A percentile compares a stretch with the other conserved stretches of the same genome.
phyloP scores from a whole-genome alignment of 345 rosid genomes.

The Brassica rapa region DNA sequence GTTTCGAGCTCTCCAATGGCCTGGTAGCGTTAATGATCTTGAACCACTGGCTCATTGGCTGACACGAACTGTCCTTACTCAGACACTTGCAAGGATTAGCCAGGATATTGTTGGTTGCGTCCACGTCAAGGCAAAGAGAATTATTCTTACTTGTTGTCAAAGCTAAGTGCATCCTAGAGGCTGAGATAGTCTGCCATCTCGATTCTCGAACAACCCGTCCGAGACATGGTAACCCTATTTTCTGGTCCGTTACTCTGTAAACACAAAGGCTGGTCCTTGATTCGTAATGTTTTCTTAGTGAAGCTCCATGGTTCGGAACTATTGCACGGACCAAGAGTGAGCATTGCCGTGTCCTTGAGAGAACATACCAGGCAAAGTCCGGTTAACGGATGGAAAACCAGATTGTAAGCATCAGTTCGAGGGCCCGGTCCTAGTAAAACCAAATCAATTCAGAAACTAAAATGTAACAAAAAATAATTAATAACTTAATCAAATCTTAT shows the following conservation, averaged over 20 bases:
- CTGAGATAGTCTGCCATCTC: slow-evolving; percentile 69
- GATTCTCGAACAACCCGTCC: slow-evolving; percentile 46
- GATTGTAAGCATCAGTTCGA: slow-evolving; percentile 49
- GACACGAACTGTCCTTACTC: slow-evolving; percentile 52
- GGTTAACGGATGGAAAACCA: slow-evolving; percentile 77
- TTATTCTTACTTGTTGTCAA: slow-evolving; percentile 46
- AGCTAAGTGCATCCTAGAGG: slow-evolving; percentile 81
- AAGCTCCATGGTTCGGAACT: slow-evolving; percentile 79
- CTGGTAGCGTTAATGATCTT: slow-evolving; percentile 63
- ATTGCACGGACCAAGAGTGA: slow-evolving; percentile 66
- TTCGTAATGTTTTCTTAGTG: slow-evolving; percentile 48
- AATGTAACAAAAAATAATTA: neutral
- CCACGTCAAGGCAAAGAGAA: slow-evolving; percentile 74
- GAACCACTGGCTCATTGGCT: slow-evolving; percentile 80
- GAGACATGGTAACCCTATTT: slow-evolving; percentile 49
- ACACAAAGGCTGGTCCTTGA: slow-evolving; percentile 66
- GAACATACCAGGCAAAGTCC: slow-evolving; percentile 70
- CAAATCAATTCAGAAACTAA: slow-evolving; percentile 11
- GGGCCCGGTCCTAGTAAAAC: slow-evolving; percentile 70
- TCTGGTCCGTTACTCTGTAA: slow-evolving; percentile 50
- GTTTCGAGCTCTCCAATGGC: slow-evolving; percentile 36
- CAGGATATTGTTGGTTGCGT: slow-evolving; percentile 45
- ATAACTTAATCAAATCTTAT: neutral
- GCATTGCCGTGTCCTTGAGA: slow-evolving; percentile 33
- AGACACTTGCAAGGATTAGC: slow-evolving; percentile 60